phyloP scores from a whole-genome alignment of 1,284 basidiomycete species.

The Austropuccinia psidii region DNA sequence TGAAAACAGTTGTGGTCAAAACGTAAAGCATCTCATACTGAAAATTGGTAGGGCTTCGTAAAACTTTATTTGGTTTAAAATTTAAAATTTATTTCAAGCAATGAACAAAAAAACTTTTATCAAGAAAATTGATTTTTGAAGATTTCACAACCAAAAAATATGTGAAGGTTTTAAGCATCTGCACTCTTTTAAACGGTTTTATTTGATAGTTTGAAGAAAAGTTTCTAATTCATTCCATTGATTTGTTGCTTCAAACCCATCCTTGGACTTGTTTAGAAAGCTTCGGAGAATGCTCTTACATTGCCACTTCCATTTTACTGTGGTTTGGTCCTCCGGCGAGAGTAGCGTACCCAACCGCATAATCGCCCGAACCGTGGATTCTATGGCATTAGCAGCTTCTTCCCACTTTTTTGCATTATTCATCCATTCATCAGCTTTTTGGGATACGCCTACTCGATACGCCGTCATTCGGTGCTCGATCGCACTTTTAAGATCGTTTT shows the following conservation, averaged over 20 bases:
- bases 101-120: no score
- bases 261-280: not conserved
- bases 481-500: constrained; percentile 52
- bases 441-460: constrained; percentile 66
- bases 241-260: not conserved
- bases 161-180: no score
- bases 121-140: no score
- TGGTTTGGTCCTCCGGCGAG: not conserved
- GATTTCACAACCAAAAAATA: no score
- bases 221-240: not conserved
- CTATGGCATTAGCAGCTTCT: not conserved
- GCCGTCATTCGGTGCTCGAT: constrained; percentile 72
- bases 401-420: not conserved
- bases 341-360: not conserved
- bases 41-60: no score
- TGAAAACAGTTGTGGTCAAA: no score
- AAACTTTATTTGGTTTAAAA: no score
- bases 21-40: no score
- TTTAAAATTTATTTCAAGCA: no score
- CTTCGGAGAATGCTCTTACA: not conserved
- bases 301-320: constrained; percentile 10
- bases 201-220: not conserved
- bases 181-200: no score
- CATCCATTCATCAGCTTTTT: constrained; percentile 52
- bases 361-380: not conserved